These are phyloP conservation scores for Solanum aculeatissimum DNA, from an alignment of 305 asterid genomes.

Conservation along the genomic window DNA sequence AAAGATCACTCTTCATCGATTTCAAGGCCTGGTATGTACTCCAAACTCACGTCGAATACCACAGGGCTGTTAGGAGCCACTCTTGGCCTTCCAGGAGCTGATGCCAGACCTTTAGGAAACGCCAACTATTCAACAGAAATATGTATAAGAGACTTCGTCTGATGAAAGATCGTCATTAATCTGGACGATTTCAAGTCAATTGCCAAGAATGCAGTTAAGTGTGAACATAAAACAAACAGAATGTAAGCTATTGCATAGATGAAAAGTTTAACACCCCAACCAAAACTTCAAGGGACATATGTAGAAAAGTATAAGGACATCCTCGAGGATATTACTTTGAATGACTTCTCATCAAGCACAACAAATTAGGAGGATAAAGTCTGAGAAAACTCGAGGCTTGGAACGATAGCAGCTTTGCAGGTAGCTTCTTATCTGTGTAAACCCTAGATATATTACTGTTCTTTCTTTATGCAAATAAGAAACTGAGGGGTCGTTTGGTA, in stretches of 20 bases:
- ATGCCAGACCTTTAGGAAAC: slow-evolving; percentile 79
- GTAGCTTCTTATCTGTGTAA: not conserved
- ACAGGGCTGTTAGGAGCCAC: slow-evolving; percentile 86
- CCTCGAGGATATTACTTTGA: not conserved
- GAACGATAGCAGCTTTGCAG: not conserved
- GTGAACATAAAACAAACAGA: not conserved
- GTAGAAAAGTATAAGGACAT: not conserved
- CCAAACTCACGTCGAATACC: slow-evolving; percentile 77
- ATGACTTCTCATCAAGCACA: not conserved
- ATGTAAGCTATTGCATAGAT: not conserved
- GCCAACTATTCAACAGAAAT: slow-evolving; percentile 50
- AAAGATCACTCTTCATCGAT: slow-evolving; percentile 33
- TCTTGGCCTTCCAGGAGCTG: slow-evolving; percentile 98
- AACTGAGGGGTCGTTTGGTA: not conserved
- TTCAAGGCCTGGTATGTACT: slow-evolving; percentile 92
- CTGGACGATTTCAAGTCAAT: not conserved
- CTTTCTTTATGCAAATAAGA: not conserved
- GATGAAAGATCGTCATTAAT: not conserved
- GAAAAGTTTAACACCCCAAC: not conserved
- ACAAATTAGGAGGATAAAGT: not conserved
- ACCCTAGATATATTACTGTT: not conserved
- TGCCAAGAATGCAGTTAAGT: not conserved
- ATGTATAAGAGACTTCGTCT: not conserved
- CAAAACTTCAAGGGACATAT: not conserved
- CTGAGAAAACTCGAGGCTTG: not conserved